Percentiles rank a stretch among this genome's conserved stretches.
Evolutionary conservation across 345 rosid species (phyloP).

Genomic region (Populus nigra): DNA sequence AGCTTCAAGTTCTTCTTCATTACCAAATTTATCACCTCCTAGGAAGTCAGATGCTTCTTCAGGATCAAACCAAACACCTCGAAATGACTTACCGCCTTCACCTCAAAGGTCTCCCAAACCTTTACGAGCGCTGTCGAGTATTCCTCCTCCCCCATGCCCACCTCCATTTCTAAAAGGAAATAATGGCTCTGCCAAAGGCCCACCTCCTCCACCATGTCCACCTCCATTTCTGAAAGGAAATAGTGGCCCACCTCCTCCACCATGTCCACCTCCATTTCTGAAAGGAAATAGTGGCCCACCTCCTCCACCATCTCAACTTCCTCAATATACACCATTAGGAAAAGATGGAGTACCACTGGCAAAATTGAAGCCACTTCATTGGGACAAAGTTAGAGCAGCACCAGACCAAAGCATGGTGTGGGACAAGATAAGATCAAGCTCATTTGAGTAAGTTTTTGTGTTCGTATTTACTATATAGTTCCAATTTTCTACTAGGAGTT

Average conservation of each 20-base stretch:
- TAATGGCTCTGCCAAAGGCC: constrained; percentile 38
- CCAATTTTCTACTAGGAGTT: background rate
- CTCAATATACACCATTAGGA: constrained; percentile 44
- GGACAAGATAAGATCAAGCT: constrained; percentile 89
- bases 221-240: constrained; percentile 46
- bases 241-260: constrained; percentile 57
- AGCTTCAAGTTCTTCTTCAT: constrained; percentile 30
- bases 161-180: constrained; percentile 48
- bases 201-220: constrained; percentile 68
- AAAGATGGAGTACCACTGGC: constrained; percentile 79
- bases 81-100: constrained; percentile 12
- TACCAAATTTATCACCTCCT: constrained; percentile 29
- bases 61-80: constrained; percentile 22
- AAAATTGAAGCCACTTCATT: constrained; percentile 93
- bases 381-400: constrained; percentile 99
- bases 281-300: constrained; percentile 46
- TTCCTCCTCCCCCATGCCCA: constrained; percentile 64
- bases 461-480: background rate
- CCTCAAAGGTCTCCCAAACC: constrained; percentile 29
- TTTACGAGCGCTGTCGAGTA: constrained; percentile 12
- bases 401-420: constrained; percentile 86
- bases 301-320: constrained; percentile 57
- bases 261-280: constrained; percentile 53
- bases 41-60: constrained; percentile 26
- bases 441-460: constrained; percentile 76